These are phyloP conservation scores for Apiospora kogelbergensis DNA, from an alignment of 2,329 filamentous ascomycete genomes.

Conservation along the genomic window DNA sequence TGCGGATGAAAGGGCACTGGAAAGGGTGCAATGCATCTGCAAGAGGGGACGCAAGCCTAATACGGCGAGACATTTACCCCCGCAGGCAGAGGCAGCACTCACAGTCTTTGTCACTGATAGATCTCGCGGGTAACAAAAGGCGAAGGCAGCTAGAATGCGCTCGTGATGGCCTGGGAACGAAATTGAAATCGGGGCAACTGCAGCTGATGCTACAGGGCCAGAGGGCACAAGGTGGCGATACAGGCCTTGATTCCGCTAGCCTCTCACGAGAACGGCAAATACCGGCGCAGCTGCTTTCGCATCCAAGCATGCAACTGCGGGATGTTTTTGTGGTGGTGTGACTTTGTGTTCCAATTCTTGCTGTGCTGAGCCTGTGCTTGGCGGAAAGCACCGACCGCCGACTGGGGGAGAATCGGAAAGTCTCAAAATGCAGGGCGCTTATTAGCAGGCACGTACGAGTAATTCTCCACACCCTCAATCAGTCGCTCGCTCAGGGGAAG, in stretches of 20 bases:
- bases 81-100: not conserved
- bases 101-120: not conserved
- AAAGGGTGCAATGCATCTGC: not conserved
- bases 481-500: no score
- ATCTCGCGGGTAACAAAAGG: not conserved
- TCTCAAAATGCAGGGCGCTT: not conserved
- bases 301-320: not conserved
- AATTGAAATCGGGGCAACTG: not conserved
- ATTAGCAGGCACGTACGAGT: not conserved
- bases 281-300: not conserved
- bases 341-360: slow-evolving; percentile 6
- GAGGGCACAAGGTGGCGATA: not conserved
- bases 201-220: not conserved
- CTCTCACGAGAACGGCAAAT: slow-evolving; percentile 1
- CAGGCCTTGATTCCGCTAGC: not conserved
- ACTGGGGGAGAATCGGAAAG: not conserved
- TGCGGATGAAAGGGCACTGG: not conserved
- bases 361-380: not conserved
- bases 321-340: slow-evolving; percentile 1
- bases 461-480: not conserved
- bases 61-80: not conserved
- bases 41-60: not conserved
- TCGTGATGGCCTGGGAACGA: not conserved
- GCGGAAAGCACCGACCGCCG: not conserved
- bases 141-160: not conserved